phyloP scores from a whole-genome alignment of 768 basidiomycete species.

The Mycena sanguinolenta region DNA sequence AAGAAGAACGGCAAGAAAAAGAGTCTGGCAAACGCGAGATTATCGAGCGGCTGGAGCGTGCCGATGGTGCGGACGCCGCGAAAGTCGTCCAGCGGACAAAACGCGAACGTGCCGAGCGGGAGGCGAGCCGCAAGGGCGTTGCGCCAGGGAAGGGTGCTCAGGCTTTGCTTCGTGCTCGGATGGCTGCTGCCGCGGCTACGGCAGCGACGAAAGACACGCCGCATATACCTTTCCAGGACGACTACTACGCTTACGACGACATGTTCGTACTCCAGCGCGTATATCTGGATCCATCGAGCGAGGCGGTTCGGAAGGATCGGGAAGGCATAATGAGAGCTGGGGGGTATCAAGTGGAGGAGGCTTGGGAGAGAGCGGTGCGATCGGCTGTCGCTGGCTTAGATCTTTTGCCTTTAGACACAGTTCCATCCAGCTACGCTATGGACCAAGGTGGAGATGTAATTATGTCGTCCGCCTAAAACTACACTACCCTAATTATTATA shows the following conservation, averaged over 20 bases:
- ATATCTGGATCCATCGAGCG: constrained; percentile 82
- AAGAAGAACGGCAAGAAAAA: constrained; percentile 81
- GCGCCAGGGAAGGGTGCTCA: constrained; percentile 64
- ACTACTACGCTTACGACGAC: constrained; percentile 83
- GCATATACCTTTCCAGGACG: constrained; percentile 82
- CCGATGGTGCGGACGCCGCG: constrained; percentile 77
- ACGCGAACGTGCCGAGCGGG: constrained; percentile 68
- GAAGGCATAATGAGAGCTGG: constrained; percentile 88
- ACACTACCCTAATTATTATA: background rate
- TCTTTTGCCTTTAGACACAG: constrained; percentile 57
- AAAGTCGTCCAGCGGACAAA: constrained; percentile 77
- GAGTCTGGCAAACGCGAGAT: constrained; percentile 80
- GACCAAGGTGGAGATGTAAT: constrained; percentile 59
- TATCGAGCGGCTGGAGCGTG: constrained; percentile 82
- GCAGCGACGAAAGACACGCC: constrained; percentile 80
- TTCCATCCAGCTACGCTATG: constrained; percentile 26
- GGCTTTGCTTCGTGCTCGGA: constrained; percentile 49
- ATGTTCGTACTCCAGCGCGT: constrained; percentile 65
- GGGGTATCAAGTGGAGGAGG: constrained; percentile 85
- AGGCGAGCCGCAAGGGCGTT: constrained; percentile 57
- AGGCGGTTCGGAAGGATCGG: constrained; percentile 80
- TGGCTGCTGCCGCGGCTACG: constrained; percentile 72
- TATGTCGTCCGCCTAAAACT: constrained; percentile 55
- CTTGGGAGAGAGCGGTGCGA: constrained; percentile 86
- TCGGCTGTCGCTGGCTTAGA: constrained; percentile 82